Evolutionary conservation across 306 rosid genomes (phyloP).

Genomic region (Vigna unguiculata): DNA sequence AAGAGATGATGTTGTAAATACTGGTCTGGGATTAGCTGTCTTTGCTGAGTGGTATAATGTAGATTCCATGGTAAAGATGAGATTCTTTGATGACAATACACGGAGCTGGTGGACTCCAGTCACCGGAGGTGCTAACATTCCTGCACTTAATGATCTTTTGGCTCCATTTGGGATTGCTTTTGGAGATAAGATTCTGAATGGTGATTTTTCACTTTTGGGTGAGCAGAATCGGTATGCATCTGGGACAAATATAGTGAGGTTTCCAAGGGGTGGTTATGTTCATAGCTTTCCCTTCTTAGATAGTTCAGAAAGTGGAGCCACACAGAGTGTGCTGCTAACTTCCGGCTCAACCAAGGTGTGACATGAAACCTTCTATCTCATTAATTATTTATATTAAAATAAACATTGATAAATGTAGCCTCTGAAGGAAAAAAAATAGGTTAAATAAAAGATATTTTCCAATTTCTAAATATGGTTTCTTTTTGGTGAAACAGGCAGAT

Average conservation of each 20-base stretch:
- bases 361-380: conserved; percentile 16
- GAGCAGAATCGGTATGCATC: conserved; percentile 97
- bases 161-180: conserved; percentile 98
- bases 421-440: conserved; percentile 5
- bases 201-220: conserved; percentile 88
- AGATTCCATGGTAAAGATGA: conserved; percentile 97
- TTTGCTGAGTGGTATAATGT: conserved; percentile 99
- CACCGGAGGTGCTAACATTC: conserved; percentile 95
- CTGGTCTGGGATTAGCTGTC: conserved; percentile 87
- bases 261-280: conserved; percentile 84
- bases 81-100: conserved; percentile 95
- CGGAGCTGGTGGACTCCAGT: conserved; percentile 99
- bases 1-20: conserved; percentile 81
- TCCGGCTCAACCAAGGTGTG: conserved; percentile 72
- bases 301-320: conserved; percentile 98
- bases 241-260: conserved; percentile 93
- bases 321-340: conserved; percentile 79
- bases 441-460: background rate
- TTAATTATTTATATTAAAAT: conserved; percentile 5
- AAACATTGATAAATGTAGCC: background rate
- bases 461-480: conserved; percentile 23
- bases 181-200: conserved; percentile 91
- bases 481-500: conserved; percentile 78
- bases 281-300: conserved; percentile 90
- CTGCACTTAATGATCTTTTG: conserved; percentile 89